Conservation (phyloP, 2,329 filamentous ascomycete species). For the Neofusicoccum kwambonambiense region DNA sequence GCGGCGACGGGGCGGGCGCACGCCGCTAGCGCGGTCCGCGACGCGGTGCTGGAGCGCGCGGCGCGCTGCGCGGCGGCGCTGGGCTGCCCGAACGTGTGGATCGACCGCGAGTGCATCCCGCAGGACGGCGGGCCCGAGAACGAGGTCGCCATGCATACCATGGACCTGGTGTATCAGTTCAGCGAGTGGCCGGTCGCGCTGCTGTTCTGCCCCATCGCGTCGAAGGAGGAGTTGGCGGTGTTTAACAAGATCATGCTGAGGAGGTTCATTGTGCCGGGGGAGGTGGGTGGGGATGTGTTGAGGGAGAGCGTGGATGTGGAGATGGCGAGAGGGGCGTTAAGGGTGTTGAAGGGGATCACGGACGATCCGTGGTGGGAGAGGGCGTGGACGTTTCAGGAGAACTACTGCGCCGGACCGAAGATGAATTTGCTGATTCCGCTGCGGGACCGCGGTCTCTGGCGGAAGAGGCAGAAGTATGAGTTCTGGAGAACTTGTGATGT, state of each 20-base stretch:
- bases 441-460: background rate
- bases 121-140: constrained; percentile 3
- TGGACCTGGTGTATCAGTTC: constrained; percentile 20
- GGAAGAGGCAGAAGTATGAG: background rate
- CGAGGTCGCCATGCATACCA: constrained; percentile 18
- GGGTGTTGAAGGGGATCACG: constrained; percentile 8
- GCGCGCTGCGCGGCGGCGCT: background rate
- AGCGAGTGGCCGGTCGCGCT: constrained; percentile 16
- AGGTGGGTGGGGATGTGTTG: background rate
- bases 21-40: constrained; percentile 1
- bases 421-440: constrained; percentile 18
- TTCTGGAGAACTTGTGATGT: background rate
- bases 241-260: constrained; percentile 6
- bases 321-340: background rate
- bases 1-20: background rate
- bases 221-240: constrained; percentile 1
- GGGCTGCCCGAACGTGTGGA: constrained; percentile 11
- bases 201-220: constrained; percentile 7
- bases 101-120: constrained; percentile 19
- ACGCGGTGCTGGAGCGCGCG: constrained; percentile 19
- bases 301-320: background rate
- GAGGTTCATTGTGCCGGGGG: background rate
- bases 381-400: constrained; percentile 21
- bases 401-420: constrained; percentile 18
- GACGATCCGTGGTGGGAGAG: constrained; percentile 20